phyloP scores from a whole-genome alignment of 495 filamentous ascomycete genomes.

The Talaromyces trachyspermus region DNA sequence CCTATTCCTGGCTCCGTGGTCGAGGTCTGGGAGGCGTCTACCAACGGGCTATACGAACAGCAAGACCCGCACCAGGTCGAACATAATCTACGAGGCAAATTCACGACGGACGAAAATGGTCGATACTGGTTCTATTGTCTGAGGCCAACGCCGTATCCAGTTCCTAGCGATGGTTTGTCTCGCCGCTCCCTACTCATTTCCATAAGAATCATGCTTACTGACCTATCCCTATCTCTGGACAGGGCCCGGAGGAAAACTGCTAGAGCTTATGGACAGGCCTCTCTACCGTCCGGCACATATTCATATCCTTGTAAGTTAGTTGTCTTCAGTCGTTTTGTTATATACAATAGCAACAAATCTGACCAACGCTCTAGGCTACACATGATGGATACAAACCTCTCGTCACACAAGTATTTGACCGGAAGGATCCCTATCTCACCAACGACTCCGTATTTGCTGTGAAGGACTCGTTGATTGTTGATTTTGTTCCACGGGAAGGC shows the following conservation, averaged over 20 bases:
- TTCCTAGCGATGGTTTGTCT: slow-evolving; percentile 58
- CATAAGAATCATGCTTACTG: background rate
- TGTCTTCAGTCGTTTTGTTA: background rate
- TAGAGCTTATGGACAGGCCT: slow-evolving; percentile 57
- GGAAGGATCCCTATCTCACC: slow-evolving; percentile 50
- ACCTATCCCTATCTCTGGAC: too few species aligned
- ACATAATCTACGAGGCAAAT: slow-evolving; percentile 67
- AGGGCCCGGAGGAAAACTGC: slow-evolving; percentile 40
- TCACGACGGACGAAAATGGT: slow-evolving; percentile 58
- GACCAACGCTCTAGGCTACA: slow-evolving; percentile 25
- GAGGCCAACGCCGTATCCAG: slow-evolving; percentile 63
- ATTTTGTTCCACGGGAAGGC: slow-evolving; percentile 51
- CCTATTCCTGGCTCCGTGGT: slow-evolving; percentile 56
- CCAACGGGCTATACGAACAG: slow-evolving; percentile 76
- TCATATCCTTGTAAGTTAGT: slow-evolving; percentile 70
- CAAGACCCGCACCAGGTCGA: slow-evolving; percentile 65
- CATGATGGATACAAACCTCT: slow-evolving; percentile 47
- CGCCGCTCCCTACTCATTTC: slow-evolving; percentile 30
- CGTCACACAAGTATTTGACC: slow-evolving; percentile 69
- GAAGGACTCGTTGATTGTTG: slow-evolving; percentile 64
- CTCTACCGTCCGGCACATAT: slow-evolving; percentile 82
- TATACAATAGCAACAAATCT: background rate
- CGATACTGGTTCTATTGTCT: slow-evolving; percentile 61
- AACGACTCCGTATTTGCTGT: slow-evolving; percentile 72
- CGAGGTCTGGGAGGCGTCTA: slow-evolving; percentile 73